Evolutionary conservation across 148 eudicot genomes (phyloP), one percentile per base, ranked within the genome.

Genomic region (Silene latifolia): DNA sequence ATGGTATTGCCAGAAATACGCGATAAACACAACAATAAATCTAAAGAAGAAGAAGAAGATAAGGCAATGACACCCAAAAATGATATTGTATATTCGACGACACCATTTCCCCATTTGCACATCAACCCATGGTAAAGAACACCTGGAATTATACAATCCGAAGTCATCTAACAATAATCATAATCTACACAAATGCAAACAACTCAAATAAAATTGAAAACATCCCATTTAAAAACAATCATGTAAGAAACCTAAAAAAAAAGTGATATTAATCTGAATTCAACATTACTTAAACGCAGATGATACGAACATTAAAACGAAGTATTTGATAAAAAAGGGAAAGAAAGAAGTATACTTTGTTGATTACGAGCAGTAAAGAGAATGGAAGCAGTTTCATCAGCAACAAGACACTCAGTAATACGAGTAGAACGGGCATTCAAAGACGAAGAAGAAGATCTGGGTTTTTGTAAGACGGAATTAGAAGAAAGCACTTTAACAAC

Each of bases 291-390:
- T 27, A 27, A 25, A 27, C 4, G 42, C 54, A 24, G n/a, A n/a
- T n/a, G n/a, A n/a, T n/a, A n/a, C n/a, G n/a, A n/a, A n/a, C n/a
- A n/a, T n/a, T n/a, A n/a, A n/a, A n/a, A n/a, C n/a, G 17, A 66
- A 68, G 68, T 13, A 2, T 23, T 7, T 5, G 24, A 27, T 18
- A 60, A 3, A 12, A 32, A 25, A 25, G 3, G 3, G 60, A 12
- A 64, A 56, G 44, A 39, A 7, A 54, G 48, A 71, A 25, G 18
- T 0, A 79, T 80, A 84, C 84, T 76, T 75, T 84, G 86, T 47
- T 84, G 84, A 25, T 81, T 84, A 17, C 86, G 81, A 67, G 86
- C 86, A 7, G 82, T 80, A 74, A 84, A 84, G 75, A 84, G 58
- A 47, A 84, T 84, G 39, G 63, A 42, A 8, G 77, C 86, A 54